phyloP scores from a whole-genome alignment of 768 basidiomycete genomes.

The Trametes meyenii region DNA sequence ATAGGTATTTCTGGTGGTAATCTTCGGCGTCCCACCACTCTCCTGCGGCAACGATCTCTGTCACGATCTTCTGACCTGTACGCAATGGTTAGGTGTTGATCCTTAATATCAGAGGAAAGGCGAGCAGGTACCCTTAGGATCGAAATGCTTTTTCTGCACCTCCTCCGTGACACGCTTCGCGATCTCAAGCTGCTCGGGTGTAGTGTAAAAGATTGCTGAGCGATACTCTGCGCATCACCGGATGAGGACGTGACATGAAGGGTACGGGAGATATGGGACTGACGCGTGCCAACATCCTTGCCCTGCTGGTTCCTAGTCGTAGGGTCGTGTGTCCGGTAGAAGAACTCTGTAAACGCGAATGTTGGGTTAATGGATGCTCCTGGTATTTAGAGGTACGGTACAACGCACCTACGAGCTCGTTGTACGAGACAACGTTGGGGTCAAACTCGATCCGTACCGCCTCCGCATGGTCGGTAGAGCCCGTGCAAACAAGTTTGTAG shows the following conservation, averaged over 20 bases:
- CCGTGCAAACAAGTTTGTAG: constrained; percentile 79
- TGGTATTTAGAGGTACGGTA: background rate
- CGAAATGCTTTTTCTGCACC: constrained; percentile 83
- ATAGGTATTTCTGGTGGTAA: constrained; percentile 82
- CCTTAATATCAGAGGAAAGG: background rate
- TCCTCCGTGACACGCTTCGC: constrained; percentile 81
- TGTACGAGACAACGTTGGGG: constrained; percentile 74
- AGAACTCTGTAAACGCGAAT: constrained; percentile 64
- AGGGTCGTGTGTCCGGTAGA: constrained; percentile 93
- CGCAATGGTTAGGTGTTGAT: background rate
- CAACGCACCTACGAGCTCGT: constrained; percentile 79
- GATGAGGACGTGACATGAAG: background rate
- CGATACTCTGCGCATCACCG: constrained; percentile 70
- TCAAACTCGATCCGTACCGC: constrained; percentile 87
- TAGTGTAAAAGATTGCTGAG: constrained; percentile 85
- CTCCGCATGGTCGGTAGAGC: constrained; percentile 87
- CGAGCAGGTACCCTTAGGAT: constrained; percentile 46
- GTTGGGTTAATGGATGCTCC: background rate
- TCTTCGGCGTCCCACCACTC: constrained; percentile 85
- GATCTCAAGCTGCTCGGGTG: constrained; percentile 67
- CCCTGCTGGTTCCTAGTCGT: constrained; percentile 84
- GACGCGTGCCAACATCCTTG: constrained; percentile 75
- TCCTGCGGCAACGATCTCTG: constrained; percentile 68
- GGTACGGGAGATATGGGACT: constrained; percentile 32
- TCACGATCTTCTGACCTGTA: constrained; percentile 69